Base-by-base conservation (phyloP, 2,329 filamentous ascomycete species). In the Byssothecium circinans region DNA sequence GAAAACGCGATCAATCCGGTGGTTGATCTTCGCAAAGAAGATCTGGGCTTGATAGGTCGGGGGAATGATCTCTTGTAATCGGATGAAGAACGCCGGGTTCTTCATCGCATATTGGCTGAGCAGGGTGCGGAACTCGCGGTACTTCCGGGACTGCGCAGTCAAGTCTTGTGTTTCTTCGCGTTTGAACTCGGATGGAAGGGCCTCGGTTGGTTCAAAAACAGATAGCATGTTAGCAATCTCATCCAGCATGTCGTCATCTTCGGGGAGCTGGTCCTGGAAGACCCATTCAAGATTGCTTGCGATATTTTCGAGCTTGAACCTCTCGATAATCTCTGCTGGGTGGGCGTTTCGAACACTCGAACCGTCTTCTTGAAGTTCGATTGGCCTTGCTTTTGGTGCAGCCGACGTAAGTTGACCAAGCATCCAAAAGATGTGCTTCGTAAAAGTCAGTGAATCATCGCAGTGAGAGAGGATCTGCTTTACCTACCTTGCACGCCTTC, bases 341-440 rank as follows among this genome's bases (percentile, higher is more conserved):
- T 61, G 58, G 14, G 58, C 51, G 35, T 65, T 53, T 25, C 65
- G 57, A 20, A 70, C 58, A n/a, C 52, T 61, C 2, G 65, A 64
- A n/a, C 68, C 68, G 44, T 71, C 67, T 22, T 51, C 50, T 6
- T 61, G 62, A 14, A 69, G 49, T 12, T 64, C 57, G 15, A 69
- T 44, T n/a, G 62, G 59, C 25, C 64, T 54, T 5, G 60, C 50
- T 19, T 60, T 58, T 6, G 61, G 56, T 1, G 52, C 54, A 14
- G 58, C 60, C 12, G 61, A 60, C 17, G 65, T 52, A 20, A 72
- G 50, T 41, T 71, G 66, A 40, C 71, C 67, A 5, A 63, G 55
- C 4, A 71, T 58, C 68, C 68, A 72, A 43, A 68, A 71, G 18
- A 71, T 69, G 34, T 72, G 69, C 69, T 72, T 25, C 10, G 22